Base-by-base conservation (phyloP, 768 basidiomycete species). In the Phallus indusiatus region DNA sequence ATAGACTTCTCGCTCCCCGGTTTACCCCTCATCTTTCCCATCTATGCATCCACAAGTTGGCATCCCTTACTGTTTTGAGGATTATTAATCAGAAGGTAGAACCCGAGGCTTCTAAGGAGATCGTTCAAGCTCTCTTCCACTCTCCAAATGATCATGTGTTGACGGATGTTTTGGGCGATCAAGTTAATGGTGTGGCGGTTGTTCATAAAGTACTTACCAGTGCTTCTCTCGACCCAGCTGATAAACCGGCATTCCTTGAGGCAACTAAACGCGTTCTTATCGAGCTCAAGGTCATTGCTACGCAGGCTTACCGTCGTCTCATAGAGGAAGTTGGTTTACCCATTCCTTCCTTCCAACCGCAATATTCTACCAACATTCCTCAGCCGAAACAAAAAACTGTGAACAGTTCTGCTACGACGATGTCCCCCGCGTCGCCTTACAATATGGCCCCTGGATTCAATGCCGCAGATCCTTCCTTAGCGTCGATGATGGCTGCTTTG, bases 1-100 rank as follows among this genome's bases (percentile, higher is more conserved):
- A 96, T 76, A 85, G 87, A 60, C 77, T 99, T 53, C 78, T 98
- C 51, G 94, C 96, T 1, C 94, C 94, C 50, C 90, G 95, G 53
- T 95, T 99, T 73, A 92, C 93, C 0, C 92, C 96, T 51, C 95
- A 98, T 68, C 79, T 98, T 42, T 94, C 93, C 2, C 94, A 98
- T 71, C 79, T 98, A 60, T 97, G 94, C 76, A 96, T 93, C 2
- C 96, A 99, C 77, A 98, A 98, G 72, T 73, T 99, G 66, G 95
- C 96, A 0, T 96, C 94, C 1, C 78, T 94, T 64, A 95, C 94
- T 1, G 93, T 98, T 46, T 78, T 99, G 63, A 81, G 94, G 69
- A 92, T 99, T 65, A 87, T 98, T 71, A 97, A 98, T 68, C 96
- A 99, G 73, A 92, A 90, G 73, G 85, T 87, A 22, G 96, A 98